A percentile compares a stretch with the other conserved stretches of the same genome.
Conservation (phyloP, 1,284 basidiomycete species). For the Cerioporus squamosus region DNA sequence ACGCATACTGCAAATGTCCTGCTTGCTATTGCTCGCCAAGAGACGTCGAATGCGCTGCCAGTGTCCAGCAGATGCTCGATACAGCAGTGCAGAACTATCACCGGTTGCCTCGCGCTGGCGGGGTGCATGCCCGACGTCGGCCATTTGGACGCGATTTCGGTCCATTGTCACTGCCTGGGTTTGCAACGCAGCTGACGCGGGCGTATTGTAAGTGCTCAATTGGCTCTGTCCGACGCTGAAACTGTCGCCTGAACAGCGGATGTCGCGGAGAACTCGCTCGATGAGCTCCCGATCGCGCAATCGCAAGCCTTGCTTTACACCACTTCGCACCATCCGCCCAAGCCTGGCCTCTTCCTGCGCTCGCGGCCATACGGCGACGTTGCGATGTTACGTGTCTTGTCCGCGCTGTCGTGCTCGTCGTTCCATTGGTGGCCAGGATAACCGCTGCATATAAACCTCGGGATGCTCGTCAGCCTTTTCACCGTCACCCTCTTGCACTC, state of each 20-base stretch:
- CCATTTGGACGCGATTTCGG: neutral
- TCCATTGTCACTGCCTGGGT: no score
- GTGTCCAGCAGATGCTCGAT: neutral
- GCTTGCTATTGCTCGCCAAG: constrained; percentile 4
- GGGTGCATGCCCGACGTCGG: neutral
- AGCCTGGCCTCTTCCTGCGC: neutral
- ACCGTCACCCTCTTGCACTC: neutral
- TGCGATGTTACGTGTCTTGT: neutral
- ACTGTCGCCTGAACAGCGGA: neutral
- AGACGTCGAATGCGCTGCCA: no score
- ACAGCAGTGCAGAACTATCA: neutral
- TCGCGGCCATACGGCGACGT: neutral
- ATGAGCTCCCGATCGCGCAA: constrained; percentile 26
- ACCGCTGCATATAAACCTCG: neutral
- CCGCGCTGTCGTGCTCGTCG: neutral
- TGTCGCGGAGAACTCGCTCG: neutral
- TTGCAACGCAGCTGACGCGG: no score
- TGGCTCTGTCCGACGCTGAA: neutral
- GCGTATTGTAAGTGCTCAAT: constrained; percentile 4
- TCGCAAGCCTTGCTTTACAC: constrained; percentile 21
- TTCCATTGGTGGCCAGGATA: neutral
- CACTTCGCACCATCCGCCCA: constrained; percentile 23
- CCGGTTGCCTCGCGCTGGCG: neutral
- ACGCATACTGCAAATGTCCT: neutral
- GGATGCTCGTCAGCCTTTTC: neutral